Evolutionary conservation across 2,329 filamentous ascomycete genomes (phyloP), one percentile per base, ranked within the genome.

Genomic region (Alternaria arborescens): DNA sequence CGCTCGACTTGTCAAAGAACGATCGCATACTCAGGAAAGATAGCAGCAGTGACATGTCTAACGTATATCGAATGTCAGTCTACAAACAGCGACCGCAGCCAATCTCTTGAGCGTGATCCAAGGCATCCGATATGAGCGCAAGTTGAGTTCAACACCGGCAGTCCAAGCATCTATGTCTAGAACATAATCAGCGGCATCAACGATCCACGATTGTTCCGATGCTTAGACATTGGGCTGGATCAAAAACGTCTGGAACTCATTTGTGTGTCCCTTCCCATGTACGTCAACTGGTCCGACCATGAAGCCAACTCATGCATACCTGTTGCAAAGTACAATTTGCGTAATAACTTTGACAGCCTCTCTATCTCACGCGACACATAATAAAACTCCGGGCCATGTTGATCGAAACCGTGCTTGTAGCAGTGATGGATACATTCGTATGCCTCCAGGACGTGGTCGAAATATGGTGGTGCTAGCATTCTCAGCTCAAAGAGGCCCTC

Each of bases 351-450:
- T 2, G 65, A 60, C 8, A 68, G 36, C n/a, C 55, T 50, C 6
- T 61, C 55, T 12, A 69, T 34, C 26, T 68, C 65, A 11, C 64
- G 59, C 11, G 63, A 50, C 5, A 69, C 46, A 12, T 50, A 36
- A 36, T 54, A 66, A 3, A 58, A 36, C 3, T 61, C 59, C 5
- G 59, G 50, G 2, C 62, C 55, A 16, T 56, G 42, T 11, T 40
- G 28, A 28, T 66, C 60, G 32, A 62, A 55, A 4, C 67, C 65
- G 6, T 47, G 18, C 47, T 38, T 38, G 30, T 60, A 69, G 43
- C 66, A 59, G n/a, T 52, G n/a, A 43, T 68, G 65, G 46, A 66
- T 63, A 20, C 26, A 24, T 18, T 59, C 16, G 51, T 42, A 55
- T 4, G 44, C 41, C 11, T 60, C 20, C 3, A 38, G 6, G 6